A percentile compares a stretch with the other conserved stretches of the same genome.
phyloP scores from a whole-genome alignment of 2,329 filamentous ascomycete genomes.

The Botryotinia calthae region DNA sequence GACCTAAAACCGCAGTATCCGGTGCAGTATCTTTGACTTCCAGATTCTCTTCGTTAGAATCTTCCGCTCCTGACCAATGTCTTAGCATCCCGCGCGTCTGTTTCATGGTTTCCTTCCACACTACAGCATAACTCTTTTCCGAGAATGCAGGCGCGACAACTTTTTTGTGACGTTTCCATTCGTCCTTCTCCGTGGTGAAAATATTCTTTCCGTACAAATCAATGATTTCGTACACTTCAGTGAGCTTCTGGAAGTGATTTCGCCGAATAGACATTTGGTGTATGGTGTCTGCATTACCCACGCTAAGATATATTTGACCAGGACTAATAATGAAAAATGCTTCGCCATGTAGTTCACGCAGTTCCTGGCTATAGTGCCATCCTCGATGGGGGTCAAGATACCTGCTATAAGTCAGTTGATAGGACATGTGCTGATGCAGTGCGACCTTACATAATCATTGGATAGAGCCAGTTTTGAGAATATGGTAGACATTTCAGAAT shows the following conservation, averaged over 20 bases:
- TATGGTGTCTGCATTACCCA: conserved; percentile 40
- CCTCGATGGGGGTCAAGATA: not conserved
- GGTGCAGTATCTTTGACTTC: conserved; percentile 56
- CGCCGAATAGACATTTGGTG: conserved; percentile 63
- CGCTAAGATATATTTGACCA: not conserved
- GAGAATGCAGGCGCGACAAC: conserved; percentile 70
- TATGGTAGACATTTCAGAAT: not conserved
- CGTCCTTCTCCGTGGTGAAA: conserved; percentile 63
- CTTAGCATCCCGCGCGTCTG: conserved; percentile 62
- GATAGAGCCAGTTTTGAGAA: conserved; percentile 1
- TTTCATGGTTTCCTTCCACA: conserved; percentile 60
- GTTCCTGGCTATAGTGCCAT: not conserved
- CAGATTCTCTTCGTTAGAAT: conserved; percentile 40
- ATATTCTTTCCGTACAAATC: conserved; percentile 71
- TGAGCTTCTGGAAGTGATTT: conserved; percentile 69
- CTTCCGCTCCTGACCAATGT: conserved; percentile 49
- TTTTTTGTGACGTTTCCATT: conserved; percentile 73
- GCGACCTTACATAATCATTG: not conserved
- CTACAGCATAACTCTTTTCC: conserved; percentile 68
- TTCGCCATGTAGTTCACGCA: not conserved
- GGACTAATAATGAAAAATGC: conserved; percentile 2
- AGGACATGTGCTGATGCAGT: not conserved
- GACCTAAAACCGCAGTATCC: conserved; percentile 62
- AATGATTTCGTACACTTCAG: conserved; percentile 56
- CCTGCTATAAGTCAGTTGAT: not conserved